Percentiles rank a stretch among this genome's conserved stretches.
These are phyloP conservation scores for Tolypocladium cylindrosporum DNA, from an alignment of 2,329 filamentous ascomycete species.

Conservation along the genomic window DNA sequence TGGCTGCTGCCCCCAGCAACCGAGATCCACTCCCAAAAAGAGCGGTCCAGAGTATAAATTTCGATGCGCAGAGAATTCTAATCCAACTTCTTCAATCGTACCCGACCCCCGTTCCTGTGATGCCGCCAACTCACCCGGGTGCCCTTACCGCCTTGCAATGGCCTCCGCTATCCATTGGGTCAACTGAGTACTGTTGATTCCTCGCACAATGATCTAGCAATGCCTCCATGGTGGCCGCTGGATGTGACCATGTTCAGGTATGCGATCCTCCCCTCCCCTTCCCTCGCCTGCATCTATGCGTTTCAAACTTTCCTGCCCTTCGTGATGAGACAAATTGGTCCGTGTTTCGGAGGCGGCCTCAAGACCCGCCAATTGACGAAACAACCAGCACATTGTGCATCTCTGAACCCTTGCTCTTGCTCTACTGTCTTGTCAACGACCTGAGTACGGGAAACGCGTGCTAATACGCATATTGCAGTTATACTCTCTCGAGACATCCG, in stretches of 20 bases:
- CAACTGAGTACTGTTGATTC: neutral
- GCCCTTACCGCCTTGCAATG: neutral
- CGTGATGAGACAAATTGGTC: conserved; percentile 82
- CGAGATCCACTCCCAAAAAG: neutral
- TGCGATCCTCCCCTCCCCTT: neutral
- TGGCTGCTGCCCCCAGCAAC: neutral
- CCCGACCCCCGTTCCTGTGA: neutral
- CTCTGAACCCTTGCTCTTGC: conserved; percentile 45
- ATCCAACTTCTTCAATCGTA: neutral
- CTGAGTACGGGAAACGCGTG: neutral
- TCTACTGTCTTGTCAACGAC: conserved; percentile 1
- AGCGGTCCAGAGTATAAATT: neutral
- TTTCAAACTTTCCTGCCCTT: conserved; percentile 2
- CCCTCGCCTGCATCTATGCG: neutral
- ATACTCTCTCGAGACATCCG: neutral
- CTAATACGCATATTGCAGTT: neutral
- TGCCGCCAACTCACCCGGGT: neutral
- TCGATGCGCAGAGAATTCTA: neutral
- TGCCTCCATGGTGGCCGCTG: neutral
- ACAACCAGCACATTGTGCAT: conserved; percentile 61
- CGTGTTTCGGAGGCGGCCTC: conserved; percentile 90
- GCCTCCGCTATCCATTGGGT: neutral
- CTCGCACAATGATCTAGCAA: neutral
- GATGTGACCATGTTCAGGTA: conserved; percentile 2
- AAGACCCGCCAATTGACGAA: conserved; percentile 83